Base-by-base conservation (phyloP, 495 filamentous ascomycete species). In the Xylaria grammica region DNA sequence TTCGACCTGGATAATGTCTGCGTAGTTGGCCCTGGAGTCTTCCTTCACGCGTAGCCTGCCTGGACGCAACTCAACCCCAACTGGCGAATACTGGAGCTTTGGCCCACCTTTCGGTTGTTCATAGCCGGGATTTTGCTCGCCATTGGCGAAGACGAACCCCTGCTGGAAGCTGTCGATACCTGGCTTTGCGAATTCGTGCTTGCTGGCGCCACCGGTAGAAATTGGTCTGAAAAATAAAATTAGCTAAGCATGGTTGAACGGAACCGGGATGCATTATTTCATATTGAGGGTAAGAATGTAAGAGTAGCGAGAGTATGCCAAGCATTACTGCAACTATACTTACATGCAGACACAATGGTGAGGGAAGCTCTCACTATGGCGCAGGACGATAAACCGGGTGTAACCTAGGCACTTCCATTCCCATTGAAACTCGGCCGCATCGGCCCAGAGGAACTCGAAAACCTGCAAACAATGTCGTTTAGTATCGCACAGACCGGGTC, bases 381-480 rank as follows among this genome's bases (percentile, higher is more conserved):
- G 72, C 9, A 74, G 59, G 54, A 74, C 72, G 26, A 74, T 69
- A 49, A 74, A 74, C 9, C 72, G 72, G 45, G 61, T 70, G 63
- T 74, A 74, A 38, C 72, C 72, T 20, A 74, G 64, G 60, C 72
- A 74, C 67, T 74, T 74, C 72, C 72, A 74, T 60, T 74, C 72
- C 72, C 72, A 74, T 52, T 74, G 69, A 19, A 74, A 74, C 32
- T 74, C 72, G 36, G 67, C 63, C 32, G 69, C 67, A 34, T 74
- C 72, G 55, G 72, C 72, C 72, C 72, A 74, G 32, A 74, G 69
- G 64, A 74, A 74, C 63, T 74, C 72, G 60, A 74, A 74, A n/a
- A 74, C 72, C 72, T 74, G 58, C 20, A 59, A 30, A 42, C 11
- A n/a, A 55, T 48, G n/a, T 3, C n/a, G 10, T 45, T 63, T 49